Conservation (phyloP, 2,329 filamentous ascomycete genomes). For the Zymoseptoria pseudotritici region DNA sequence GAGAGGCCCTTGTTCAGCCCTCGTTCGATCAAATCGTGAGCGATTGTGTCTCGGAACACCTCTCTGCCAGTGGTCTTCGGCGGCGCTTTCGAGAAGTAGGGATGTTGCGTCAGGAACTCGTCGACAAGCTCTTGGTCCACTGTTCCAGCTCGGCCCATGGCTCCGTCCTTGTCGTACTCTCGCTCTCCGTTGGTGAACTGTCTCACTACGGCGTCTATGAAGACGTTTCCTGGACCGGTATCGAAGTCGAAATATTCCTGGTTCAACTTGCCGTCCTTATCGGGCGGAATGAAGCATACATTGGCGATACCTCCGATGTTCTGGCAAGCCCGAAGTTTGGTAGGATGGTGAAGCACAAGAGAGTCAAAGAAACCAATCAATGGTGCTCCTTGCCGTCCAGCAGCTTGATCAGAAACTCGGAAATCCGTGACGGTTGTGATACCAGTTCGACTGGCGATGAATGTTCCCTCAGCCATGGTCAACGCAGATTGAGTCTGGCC, state of each 20-base stretch:
- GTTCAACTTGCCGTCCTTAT: slow-evolving; percentile 29
- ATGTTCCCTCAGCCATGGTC: slow-evolving; percentile 51
- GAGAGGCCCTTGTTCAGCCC: slow-evolving; percentile 30
- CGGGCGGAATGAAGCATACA: slow-evolving; percentile 52
- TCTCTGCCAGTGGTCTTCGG: slow-evolving; percentile 55
- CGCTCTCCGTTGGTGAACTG: slow-evolving; percentile 26
- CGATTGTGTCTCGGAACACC: slow-evolving; percentile 52
- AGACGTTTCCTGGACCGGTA: slow-evolving; percentile 29
- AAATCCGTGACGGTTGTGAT: slow-evolving; percentile 55
- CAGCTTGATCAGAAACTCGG: slow-evolving; percentile 49
- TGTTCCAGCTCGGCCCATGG: slow-evolving; percentile 23
- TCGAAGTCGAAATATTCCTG: slow-evolving; percentile 25
- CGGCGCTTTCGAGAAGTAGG: slow-evolving; percentile 46
- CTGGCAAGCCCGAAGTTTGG: slow-evolving; percentile 51
- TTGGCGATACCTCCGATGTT: slow-evolving; percentile 57
- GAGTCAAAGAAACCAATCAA: slow-evolving; percentile 53
- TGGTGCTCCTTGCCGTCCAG: slow-evolving; percentile 49
- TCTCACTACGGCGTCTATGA: slow-evolving; percentile 27
- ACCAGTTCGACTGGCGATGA: slow-evolving; percentile 49
- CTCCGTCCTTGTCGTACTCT: slow-evolving; percentile 29
- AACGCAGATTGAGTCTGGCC: slow-evolving; percentile 43
- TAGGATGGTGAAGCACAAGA: slow-evolving; percentile 49
- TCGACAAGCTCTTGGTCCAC: slow-evolving; percentile 28
- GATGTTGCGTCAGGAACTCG: slow-evolving; percentile 26
- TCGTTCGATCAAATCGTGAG: slow-evolving; percentile 45